Conservation (phyloP, 495 filamentous ascomycete genomes). For the Penicillium mononematosum region DNA sequence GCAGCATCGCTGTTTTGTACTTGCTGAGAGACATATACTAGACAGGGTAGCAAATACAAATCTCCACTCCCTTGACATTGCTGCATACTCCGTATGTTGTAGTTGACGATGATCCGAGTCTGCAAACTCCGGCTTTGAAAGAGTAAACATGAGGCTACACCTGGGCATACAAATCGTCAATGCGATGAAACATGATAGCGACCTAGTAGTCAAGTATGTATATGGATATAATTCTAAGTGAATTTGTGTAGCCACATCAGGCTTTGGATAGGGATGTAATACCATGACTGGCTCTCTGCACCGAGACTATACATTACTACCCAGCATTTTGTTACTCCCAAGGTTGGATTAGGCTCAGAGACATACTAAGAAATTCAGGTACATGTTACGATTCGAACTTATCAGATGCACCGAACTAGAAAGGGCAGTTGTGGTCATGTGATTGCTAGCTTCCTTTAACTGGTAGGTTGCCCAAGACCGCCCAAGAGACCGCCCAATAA, state of each 20-base stretch:
- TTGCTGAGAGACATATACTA: neutral
- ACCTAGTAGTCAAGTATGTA: too few species aligned
- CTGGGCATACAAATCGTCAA: neutral
- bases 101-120: neutral
- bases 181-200: neutral
- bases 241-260: too few species aligned
- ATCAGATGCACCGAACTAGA: neutral
- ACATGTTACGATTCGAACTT: neutral
- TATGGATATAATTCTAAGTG: too few species aligned
- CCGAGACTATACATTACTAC: neutral
- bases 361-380: neutral
- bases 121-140: neutral
- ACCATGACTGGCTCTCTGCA: too few species aligned
- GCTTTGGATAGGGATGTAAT: too few species aligned
- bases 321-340: neutral
- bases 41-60: constrained; percentile 14
- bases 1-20: neutral
- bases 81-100: neutral
- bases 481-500: neutral
- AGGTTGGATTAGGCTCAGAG: neutral
- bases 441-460: neutral
- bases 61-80: constrained; percentile 24
- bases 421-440: neutral
- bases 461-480: constrained; percentile 3
- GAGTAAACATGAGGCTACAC: neutral